These are phyloP conservation scores for Aegilops bicornis DNA, from an alignment of 176 grass and related monocot species.

Conservation along the genomic window DNA sequence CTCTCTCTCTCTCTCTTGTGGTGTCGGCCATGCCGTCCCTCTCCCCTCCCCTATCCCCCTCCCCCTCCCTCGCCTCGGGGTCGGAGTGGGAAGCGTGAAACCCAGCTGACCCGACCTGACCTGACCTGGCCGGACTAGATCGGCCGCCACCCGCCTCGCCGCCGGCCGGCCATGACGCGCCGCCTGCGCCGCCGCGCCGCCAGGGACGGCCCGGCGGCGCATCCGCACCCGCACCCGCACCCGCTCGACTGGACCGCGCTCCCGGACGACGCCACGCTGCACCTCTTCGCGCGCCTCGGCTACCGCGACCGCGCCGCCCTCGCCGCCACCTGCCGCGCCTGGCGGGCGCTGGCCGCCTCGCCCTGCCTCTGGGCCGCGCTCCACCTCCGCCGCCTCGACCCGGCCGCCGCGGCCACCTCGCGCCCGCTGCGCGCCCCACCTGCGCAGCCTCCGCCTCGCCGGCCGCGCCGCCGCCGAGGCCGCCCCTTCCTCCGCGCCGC, in stretches of 20 bases:
- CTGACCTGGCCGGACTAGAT: neutral
- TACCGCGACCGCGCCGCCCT: conserved; percentile 86
- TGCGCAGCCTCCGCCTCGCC: conserved; percentile 60
- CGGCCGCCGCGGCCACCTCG: conserved; percentile 49
- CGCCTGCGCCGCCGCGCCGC: neutral
- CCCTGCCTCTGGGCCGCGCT: conserved; percentile 80
- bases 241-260: conserved; percentile 84
- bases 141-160: neutral
- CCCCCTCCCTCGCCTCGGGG: neutral
- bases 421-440: conserved; percentile 51
- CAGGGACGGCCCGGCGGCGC: neutral
- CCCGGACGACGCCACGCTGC: conserved; percentile 76
- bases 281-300: conserved; percentile 84
- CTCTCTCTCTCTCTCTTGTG: neutral
- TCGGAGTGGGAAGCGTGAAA: neutral
- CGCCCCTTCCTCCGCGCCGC: conserved; percentile 57
- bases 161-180: neutral
- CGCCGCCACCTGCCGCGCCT: conserved; percentile 62
- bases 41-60: neutral
- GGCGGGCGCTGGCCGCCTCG: conserved; percentile 73
- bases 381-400: conserved; percentile 67
- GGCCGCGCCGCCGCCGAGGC: conserved; percentile 57
- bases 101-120: neutral
- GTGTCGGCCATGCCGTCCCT: neutral
- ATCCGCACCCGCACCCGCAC: neutral